Conservation (phyloP, 257 asterid genomes). For the Solanum pinnatisectum region DNA sequence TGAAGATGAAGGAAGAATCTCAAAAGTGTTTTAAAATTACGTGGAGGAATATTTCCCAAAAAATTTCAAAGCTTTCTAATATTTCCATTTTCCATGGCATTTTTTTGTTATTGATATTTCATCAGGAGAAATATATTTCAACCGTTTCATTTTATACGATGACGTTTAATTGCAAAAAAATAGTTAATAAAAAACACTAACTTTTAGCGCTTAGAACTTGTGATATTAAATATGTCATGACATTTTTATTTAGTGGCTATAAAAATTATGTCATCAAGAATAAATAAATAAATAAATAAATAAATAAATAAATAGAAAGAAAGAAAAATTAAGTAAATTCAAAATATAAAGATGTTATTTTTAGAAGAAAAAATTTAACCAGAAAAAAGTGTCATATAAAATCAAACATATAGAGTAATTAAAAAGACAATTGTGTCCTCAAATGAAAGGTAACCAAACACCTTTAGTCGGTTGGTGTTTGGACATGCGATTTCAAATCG, state of each 20-base stretch:
- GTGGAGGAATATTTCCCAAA: not conserved
- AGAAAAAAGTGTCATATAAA: not conserved
- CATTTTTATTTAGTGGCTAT: not conserved
- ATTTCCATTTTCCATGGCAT: not conserved
- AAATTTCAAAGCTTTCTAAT: not conserved
- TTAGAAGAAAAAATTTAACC: not conserved
- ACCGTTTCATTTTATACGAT: not conserved
- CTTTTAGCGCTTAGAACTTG: not conserved
- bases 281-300: not conserved
- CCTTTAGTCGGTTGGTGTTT: not conserved
- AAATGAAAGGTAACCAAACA: not conserved
- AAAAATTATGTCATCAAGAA: not conserved
- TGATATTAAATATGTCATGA: not conserved
- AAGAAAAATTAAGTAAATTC: not conserved
- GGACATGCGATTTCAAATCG: not conserved
- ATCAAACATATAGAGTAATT: not conserved
- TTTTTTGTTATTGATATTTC: not conserved
- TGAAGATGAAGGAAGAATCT: not conserved
- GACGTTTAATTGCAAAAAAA: too few species aligned
- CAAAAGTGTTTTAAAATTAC: not conserved
- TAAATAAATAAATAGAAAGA: too few species aligned
- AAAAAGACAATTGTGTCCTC: not conserved
- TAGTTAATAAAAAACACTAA: not conserved
- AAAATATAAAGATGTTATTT: not conserved
- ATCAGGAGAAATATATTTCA: not conserved